These are phyloP conservation scores for Nidularia pulvinata DNA, from an alignment of 768 basidiomycete species.

Conservation along the genomic window DNA sequence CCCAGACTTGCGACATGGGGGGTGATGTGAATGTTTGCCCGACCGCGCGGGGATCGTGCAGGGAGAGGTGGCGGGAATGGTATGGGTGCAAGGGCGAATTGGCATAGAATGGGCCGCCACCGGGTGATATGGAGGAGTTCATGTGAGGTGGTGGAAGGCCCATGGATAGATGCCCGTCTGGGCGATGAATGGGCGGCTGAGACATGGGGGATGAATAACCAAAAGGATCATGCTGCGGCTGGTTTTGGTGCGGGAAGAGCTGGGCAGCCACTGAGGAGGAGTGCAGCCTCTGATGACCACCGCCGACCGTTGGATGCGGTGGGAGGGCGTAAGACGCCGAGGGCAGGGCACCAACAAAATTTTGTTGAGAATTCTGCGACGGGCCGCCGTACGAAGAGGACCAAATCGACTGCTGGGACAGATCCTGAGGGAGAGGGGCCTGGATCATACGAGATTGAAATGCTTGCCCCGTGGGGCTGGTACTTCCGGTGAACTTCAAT, in stretches of 20 bases:
- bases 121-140: conserved; percentile 6
- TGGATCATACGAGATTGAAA: conserved; percentile 26
- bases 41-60: conserved; percentile 21
- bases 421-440: conserved; percentile 20
- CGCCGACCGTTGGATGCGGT: conserved; percentile 5
- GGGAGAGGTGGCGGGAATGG: conserved; percentile 23
- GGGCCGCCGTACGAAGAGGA: conserved; percentile 22
- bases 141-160: conserved; percentile 12
- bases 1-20: conserved; percentile 30
- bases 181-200: conserved; percentile 18
- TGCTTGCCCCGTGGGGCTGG: conserved; percentile 18
- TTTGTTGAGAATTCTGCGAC: conserved; percentile 27
- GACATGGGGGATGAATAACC: conserved; percentile 13
- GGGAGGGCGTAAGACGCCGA: conserved; percentile 13
- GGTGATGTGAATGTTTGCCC: conserved; percentile 21
- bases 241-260: conserved; percentile 15
- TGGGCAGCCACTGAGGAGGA: conserved; percentile 21
- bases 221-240: conserved; percentile 18
- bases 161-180: conserved; percentile 12
- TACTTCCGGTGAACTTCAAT: conserved; percentile 28
- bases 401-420: conserved; percentile 35
- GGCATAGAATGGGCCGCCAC: conserved; percentile 12
- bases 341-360: conserved; percentile 16
- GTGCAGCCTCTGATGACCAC: conserved; percentile 21
- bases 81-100: conserved; percentile 11